These are phyloP conservation scores for Gliomastix tumulicola DNA, from an alignment of 2,329 filamentous ascomycete genomes.

Conservation along the genomic window DNA sequence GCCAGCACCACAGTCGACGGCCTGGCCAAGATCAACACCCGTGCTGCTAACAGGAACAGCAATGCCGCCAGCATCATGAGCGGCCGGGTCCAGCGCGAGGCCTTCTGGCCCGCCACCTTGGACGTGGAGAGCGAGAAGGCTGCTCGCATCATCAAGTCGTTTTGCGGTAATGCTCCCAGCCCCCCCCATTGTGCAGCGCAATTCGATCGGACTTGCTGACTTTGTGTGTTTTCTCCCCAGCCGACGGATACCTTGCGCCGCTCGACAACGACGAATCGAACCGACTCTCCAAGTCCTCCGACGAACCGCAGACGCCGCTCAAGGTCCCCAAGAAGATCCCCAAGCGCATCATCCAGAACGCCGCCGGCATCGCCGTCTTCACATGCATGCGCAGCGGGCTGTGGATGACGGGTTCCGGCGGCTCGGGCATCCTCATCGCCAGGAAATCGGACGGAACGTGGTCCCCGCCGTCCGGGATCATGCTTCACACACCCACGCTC, in stretches of 20 bases:
- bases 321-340: constrained; percentile 75
- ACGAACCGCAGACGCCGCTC: constrained; percentile 39
- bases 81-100: constrained; percentile 42
- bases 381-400: constrained; percentile 92
- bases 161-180: constrained; percentile 57
- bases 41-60: constrained; percentile 13
- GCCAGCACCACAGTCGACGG: constrained; percentile 7
- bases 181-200: neutral
- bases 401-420: constrained; percentile 86
- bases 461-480: constrained; percentile 85
- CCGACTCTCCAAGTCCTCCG: constrained; percentile 14
- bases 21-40: constrained; percentile 24
- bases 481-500: constrained; percentile 81
- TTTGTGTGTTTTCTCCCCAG: constrained; percentile 24
- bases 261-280: constrained; percentile 25
- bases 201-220: constrained; percentile 7
- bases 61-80: constrained; percentile 3
- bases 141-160: constrained; percentile 80
- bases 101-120: constrained; percentile 78
- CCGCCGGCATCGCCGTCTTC: constrained; percentile 86
- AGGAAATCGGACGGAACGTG: constrained; percentile 80
- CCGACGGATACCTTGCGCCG: constrained; percentile 48
- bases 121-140: constrained; percentile 91
- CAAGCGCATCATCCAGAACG: constrained; percentile 75
- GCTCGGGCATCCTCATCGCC: constrained; percentile 79